phyloP scores from a whole-genome alignment of 352 stramenopile genomes.

The Globisporangium echinulatum region DNA sequence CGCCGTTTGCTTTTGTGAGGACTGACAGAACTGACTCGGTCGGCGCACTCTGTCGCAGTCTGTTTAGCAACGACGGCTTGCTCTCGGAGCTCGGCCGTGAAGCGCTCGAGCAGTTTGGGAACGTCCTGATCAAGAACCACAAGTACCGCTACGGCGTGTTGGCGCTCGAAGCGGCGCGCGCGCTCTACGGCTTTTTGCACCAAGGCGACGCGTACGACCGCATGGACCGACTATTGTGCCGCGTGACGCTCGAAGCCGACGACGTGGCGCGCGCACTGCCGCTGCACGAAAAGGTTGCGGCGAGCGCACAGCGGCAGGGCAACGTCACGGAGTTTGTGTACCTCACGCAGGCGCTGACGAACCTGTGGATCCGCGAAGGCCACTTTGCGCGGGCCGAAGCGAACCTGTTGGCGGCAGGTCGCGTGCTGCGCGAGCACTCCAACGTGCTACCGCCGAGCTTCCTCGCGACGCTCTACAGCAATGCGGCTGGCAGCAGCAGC shows the following conservation, averaged over 20 bases:
- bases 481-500: conserved; percentile 13
- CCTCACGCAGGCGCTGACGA: conserved; percentile 71
- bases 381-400: conserved; percentile 72
- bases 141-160: conserved; percentile 84
- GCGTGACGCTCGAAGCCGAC: conserved; percentile 66
- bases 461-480: conserved; percentile 27
- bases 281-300: conserved; percentile 76
- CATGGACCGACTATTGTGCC: conserved; percentile 65
- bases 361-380: conserved; percentile 72
- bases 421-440: conserved; percentile 63
- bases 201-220: conserved; percentile 71
- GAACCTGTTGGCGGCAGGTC: conserved; percentile 52
- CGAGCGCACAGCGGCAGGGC: conserved; percentile 55
- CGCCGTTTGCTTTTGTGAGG: conserved; percentile 10
- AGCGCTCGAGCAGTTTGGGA: conserved; percentile 59
- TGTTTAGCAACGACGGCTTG: conserved; percentile 75
- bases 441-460: conserved; percentile 62
- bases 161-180: conserved; percentile 63
- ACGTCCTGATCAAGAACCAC: conserved; percentile 79
- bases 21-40: conserved; percentile 3
- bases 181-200: conserved; percentile 61
- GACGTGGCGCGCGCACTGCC: conserved; percentile 68
- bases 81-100: conserved; percentile 68
- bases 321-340: conserved; percentile 86
- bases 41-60: conserved; percentile 27